phyloP scores from a whole-genome alignment of 2,329 filamentous ascomycete species.

The Bimuria novae-zelandiae region DNA sequence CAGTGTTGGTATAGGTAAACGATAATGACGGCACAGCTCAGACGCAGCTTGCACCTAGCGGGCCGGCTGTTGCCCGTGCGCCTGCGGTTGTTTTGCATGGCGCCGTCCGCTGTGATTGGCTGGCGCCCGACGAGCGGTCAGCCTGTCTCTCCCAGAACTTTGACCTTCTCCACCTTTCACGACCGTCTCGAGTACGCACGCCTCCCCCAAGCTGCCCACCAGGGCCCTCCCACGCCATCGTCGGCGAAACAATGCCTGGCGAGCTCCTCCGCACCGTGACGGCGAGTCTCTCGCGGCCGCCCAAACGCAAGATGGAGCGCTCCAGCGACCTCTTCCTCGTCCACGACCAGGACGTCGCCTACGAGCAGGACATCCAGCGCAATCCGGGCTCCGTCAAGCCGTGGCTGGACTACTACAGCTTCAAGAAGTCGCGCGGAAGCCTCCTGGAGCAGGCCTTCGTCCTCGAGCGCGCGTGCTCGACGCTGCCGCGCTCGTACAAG shows the following conservation, averaged over 20 bases:
- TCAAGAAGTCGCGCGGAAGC: constrained; percentile 85
- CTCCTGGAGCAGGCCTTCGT: constrained; percentile 83
- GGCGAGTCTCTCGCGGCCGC: constrained; percentile 40
- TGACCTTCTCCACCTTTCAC: constrained; percentile 33
- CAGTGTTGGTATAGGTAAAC: not conserved
- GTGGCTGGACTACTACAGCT: constrained; percentile 92
- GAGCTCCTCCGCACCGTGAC: constrained; percentile 48
- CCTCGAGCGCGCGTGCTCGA: constrained; percentile 87
- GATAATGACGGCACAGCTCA: constrained; percentile 6
- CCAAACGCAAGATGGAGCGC: constrained; percentile 44
- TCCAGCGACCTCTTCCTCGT: constrained; percentile 52
- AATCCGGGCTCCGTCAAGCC: constrained; percentile 86
- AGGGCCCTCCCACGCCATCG: constrained; percentile 35
- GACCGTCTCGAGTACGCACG: constrained; percentile 24
- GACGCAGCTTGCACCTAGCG: constrained; percentile 1
- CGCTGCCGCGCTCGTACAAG: constrained; percentile 94
- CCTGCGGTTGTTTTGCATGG: constrained; percentile 12
- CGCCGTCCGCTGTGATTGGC: constrained; percentile 11
- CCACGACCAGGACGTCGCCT: constrained; percentile 87
- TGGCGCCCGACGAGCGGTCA: too few relatives aligned
- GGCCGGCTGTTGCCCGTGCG: not conserved
- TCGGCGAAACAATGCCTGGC: constrained; percentile 49
- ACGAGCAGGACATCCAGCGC: constrained; percentile 93
- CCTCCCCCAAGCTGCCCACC: constrained; percentile 29
- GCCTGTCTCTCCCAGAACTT: constrained; percentile 12